Evolutionary conservation across 768 basidiomycete genomes (phyloP), one percentile per base, ranked within the genome.

Genomic region (Leccinum subgranulosum): DNA sequence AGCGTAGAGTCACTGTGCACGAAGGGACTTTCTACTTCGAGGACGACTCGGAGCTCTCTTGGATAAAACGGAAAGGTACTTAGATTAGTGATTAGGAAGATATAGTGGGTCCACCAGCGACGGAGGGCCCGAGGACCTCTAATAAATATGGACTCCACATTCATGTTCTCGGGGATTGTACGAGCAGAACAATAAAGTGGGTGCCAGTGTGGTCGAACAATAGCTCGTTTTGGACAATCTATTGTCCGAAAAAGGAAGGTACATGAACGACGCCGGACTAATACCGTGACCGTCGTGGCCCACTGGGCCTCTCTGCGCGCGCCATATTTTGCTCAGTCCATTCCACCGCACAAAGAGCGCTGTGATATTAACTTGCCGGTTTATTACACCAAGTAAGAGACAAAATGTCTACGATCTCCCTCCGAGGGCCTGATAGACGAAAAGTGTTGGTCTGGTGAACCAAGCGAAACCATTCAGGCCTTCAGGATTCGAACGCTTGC

Each of bases 181-280:
- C 29, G 25, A 6, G 21, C 19, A 60, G 54, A 62, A 70, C 61
- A 70, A 72, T 70, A 70, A 54, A 27, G 41, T 11, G 33, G 25
- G 17, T 21, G 6, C 12, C n/a, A n/a, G 15, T 1, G 10, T 27
- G 25, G 47, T 17, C 10, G 55, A 61, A 67, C 59, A 69, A 69
- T 55, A 46, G 29, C 41, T 28, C 10, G 1, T 21, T 33, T n/a
- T 19, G 19, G 25, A 25, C 7, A 23, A 48, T 58, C 15, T 9
- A 28, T 69, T 73, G 63, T 73, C 67, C 28, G 23, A 27, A 60
- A 71, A 71, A 58, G 69, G 70, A 62, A 71, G 47, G 43, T 11
- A 14, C 19, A 14, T 21, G 4, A n/a, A 39, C 17, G 17, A 39
- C 15, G 7, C 34, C 34, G 31, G 5, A 6, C 34, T 17, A 39